Conservation (phyloP, 176 grass and related monocot species). For the Stipa capillata region DNA sequence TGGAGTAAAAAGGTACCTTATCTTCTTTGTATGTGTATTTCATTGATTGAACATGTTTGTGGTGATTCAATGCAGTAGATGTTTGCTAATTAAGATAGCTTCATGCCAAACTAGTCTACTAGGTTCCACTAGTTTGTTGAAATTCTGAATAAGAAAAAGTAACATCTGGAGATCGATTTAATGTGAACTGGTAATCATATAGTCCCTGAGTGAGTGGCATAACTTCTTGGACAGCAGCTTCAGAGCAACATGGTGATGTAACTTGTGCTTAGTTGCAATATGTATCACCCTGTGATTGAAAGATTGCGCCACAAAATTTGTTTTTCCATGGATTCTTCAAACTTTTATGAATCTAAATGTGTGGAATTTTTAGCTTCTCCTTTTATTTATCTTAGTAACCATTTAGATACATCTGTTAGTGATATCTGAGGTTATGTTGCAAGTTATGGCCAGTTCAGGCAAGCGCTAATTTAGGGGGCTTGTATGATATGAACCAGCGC, state of each 20-base stretch:
- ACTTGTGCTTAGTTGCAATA: background rate
- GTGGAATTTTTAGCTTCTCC: background rate
- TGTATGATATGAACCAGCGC: no score
- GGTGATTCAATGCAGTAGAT: background rate
- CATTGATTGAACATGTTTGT: background rate
- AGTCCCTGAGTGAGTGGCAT: background rate
- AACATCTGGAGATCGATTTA: background rate
- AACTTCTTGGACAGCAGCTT: background rate
- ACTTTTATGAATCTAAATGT: background rate
- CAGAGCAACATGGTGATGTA: background rate
- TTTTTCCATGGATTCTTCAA: background rate
- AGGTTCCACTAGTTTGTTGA: background rate
- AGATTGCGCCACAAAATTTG: no score
- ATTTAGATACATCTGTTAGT: background rate
- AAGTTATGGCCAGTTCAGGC: background rate
- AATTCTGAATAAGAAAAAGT: background rate
- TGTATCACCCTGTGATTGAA: background rate
- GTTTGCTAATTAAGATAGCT: background rate
- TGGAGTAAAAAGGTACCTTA: conserved; percentile 22
- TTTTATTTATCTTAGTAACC: background rate
- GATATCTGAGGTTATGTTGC: background rate
- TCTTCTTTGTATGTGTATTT: background rate
- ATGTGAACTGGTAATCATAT: background rate
- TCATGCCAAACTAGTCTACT: background rate
- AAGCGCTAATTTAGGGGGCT: background rate